These are phyloP conservation scores for Macrophomina tecta DNA, from an alignment of 2,329 filamentous ascomycete species.

Conservation along the genomic window DNA sequence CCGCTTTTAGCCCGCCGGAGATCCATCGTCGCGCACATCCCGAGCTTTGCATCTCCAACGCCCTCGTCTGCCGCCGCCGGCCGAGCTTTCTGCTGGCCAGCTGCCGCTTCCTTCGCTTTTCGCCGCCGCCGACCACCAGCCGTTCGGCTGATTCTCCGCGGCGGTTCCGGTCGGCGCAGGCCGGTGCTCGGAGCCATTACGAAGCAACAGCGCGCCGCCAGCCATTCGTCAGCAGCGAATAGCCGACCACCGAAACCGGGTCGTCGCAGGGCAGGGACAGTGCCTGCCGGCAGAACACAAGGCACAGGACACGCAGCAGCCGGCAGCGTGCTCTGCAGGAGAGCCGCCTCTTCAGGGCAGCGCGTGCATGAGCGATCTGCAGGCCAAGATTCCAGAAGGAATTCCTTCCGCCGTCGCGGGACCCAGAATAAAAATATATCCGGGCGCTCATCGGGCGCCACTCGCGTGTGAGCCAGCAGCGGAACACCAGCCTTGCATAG, in stretches of 20 bases:
- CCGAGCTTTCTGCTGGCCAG: background rate
- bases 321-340: too few species aligned
- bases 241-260: conserved; percentile 10
- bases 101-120: background rate
- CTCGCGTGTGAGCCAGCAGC: conserved; percentile 4
- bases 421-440: conserved; percentile 19
- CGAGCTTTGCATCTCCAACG: conserved; percentile 11
- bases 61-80: background rate
- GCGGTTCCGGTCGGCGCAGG: background rate
- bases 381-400: conserved; percentile 26
- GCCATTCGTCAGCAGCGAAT: conserved; percentile 20
- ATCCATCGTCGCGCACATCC: conserved; percentile 23
- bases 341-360: background rate
- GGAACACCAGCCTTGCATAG: conserved; percentile 1
- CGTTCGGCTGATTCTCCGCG: background rate
- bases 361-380: conserved; percentile 19
- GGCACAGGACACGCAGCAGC: too few species aligned
- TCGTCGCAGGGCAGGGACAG: background rate
- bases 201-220: background rate
- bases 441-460: conserved; percentile 4
- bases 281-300: too few species aligned
- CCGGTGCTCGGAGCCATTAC: background rate
- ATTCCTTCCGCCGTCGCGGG: conserved; percentile 21
- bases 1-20: conserved; percentile 21
- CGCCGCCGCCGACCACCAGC: background rate